Percentiles rank a stretch among this genome's conserved stretches.
Conservation (phyloP, 2,329 filamentous ascomycete species). For the Aspergillus phoenicis region DNA sequence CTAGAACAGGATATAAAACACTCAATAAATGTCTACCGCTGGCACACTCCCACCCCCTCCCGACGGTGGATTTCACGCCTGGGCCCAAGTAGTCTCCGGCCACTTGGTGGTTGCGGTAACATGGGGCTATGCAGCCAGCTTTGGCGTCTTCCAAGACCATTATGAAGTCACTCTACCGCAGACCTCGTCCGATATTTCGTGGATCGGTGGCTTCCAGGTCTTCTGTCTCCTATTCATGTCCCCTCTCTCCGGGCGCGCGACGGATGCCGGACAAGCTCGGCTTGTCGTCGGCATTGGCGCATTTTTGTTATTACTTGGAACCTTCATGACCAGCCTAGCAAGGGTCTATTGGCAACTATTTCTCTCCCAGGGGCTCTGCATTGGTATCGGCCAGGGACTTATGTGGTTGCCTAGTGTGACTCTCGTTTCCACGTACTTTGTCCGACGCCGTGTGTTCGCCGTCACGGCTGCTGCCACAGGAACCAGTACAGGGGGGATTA, state of each 20-base stretch:
- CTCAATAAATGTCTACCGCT: not conserved
- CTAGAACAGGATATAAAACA: too few relatives aligned
- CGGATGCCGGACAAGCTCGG: slow-evolving; percentile 47
- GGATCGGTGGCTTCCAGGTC: slow-evolving; percentile 52
- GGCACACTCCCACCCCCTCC: slow-evolving; percentile 13
- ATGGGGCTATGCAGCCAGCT: slow-evolving; percentile 34
- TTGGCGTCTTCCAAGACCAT: slow-evolving; percentile 51
- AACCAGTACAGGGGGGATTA: slow-evolving; percentile 43
- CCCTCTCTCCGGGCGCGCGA: slow-evolving; percentile 45
- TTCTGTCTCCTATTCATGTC: slow-evolving; percentile 51
- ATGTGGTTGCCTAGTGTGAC: slow-evolving; percentile 45
- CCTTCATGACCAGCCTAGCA: slow-evolving; percentile 50
- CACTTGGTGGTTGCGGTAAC: slow-evolving; percentile 34
- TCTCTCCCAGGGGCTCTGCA: slow-evolving; percentile 48
- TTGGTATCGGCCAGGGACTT: slow-evolving; percentile 46
- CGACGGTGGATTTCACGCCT: slow-evolving; percentile 35
- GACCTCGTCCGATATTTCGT: slow-evolving; percentile 45
- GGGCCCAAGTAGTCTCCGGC: slow-evolving; percentile 34
- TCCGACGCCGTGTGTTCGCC: slow-evolving; percentile 39
- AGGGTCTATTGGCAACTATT: slow-evolving; percentile 54
- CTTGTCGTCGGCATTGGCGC: slow-evolving; percentile 30
- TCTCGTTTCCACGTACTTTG: slow-evolving; percentile 46
- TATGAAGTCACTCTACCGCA: slow-evolving; percentile 39
- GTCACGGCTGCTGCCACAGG: slow-evolving; percentile 42
- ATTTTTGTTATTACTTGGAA: slow-evolving; percentile 43